phyloP scores from a whole-genome alignment of 1,284 basidiomycete species.

The Vanrija humicola region DNA sequence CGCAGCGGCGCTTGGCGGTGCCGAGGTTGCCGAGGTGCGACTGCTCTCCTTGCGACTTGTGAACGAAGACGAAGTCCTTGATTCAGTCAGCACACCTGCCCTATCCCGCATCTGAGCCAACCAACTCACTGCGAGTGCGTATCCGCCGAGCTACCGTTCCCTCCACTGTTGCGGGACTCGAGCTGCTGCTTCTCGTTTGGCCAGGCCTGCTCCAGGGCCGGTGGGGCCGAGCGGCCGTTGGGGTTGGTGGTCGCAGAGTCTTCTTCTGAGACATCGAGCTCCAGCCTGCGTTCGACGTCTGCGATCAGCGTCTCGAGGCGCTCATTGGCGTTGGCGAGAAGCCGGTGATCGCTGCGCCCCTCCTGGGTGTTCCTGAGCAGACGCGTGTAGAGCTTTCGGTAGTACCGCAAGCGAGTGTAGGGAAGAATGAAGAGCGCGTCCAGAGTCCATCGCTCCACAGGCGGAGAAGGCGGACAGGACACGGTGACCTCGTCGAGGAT shows the following conservation, averaged over 20 bases:
- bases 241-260: slow-evolving; percentile 12
- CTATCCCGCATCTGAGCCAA: not conserved
- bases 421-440: slow-evolving; percentile 85
- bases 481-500: slow-evolving; percentile 70
- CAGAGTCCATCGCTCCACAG: slow-evolving; percentile 65
- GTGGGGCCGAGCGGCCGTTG: slow-evolving; percentile 2
- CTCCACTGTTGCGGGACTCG: no score
- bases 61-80: slow-evolving; percentile 39
- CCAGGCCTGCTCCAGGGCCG: slow-evolving; percentile 29
- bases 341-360: slow-evolving; percentile 79
- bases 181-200: slow-evolving; percentile 27
- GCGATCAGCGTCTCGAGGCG: slow-evolving; percentile 71
- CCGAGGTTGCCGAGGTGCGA: slow-evolving; percentile 37
- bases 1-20: slow-evolving; percentile 34
- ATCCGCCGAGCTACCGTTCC: slow-evolving; percentile 35
- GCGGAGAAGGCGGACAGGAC: slow-evolving; percentile 57
- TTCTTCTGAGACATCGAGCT: slow-evolving; percentile 42
- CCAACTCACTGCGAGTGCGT: slow-evolving; percentile 37
- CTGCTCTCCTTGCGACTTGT: slow-evolving; percentile 40
- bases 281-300: slow-evolving; percentile 61
- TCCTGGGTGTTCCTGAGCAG: slow-evolving; percentile 83
- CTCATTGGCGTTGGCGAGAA: slow-evolving; percentile 75
- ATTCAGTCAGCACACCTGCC: slow-evolving; percentile 10
- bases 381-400: slow-evolving; percentile 83
- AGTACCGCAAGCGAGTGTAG: slow-evolving; percentile 79